Evolutionary conservation across 2,329 filamentous ascomycete species (phyloP), one percentile per base, ranked within the genome.

Genomic region (Pseudopyricularia javanii): DNA sequence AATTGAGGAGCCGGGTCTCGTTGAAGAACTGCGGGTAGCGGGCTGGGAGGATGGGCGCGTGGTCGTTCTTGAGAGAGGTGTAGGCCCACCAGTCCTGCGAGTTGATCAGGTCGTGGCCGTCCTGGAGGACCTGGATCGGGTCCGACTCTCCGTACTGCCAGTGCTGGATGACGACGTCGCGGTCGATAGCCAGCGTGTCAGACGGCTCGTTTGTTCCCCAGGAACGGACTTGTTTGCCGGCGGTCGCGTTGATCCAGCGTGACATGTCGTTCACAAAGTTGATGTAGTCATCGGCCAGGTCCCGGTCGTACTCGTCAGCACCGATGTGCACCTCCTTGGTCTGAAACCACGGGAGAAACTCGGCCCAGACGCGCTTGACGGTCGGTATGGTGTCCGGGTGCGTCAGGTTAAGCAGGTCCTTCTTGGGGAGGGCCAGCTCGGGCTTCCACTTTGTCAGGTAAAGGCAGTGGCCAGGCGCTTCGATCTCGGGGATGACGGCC

Each of bases 401-500:
- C 0, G 74, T 72, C 47, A 81, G 69, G 54, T 81, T 80, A 6
- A 82, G 63, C 7, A 73, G 62, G 52, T 76, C 71, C 11, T 55
- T 60, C 3, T 64, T 61, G 22, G 48, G 30, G 17, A 50, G 48
- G 0, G 71, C 76, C 15, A 82, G 61, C 55, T 80, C 70, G 0
- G 78, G 78, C 55, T 74, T 77, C 78, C 79, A 82, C 58, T 82
- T 77, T 0, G 74, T 74, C 22, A 82, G 71, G 4, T 72, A 71
- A 1, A 82, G 63, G 1, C 74, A 72, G 55, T 83, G 79, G 0
- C 78, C 79, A 0, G 79, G 79, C 1, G 76, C 71, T 59, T 83
- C 79, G 28, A 82, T 79, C 60, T 82, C 79, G 0, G 79, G 78
- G 4, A 82, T 68, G 1, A 83, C 65, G 0, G 78, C 79, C 1